Evolutionary conservation across 2,329 filamentous ascomycete species (phyloP), one percentile per base, ranked within the genome.

Genomic region (Penicillium paneum): DNA sequence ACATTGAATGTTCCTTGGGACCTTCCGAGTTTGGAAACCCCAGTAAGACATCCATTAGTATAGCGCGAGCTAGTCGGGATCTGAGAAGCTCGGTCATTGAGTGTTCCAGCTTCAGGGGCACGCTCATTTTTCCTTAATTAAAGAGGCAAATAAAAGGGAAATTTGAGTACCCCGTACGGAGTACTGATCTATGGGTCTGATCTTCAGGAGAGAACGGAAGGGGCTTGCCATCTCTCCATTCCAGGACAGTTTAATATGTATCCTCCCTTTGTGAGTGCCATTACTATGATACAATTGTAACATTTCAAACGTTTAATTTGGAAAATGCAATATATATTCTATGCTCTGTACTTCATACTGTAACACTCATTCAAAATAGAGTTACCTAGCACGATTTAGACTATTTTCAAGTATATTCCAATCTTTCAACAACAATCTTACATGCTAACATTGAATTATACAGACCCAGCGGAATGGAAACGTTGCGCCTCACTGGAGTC

Each of bases 121-220:
- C 26, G 36, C 31, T 38, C 29, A 32, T 49, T 41, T n/a, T 36
- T 50, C 36, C 19, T 36, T 50, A 34, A 49, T 54, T 15, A 17
- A 45, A 12, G 26, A 31, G 35, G 28, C 19, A 13, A 41, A 50
- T 21, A 36, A 38, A 19, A 48, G 19, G 17, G 31, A 26, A 41
- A n/a, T n/a, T 21, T 21, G 12, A 31, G 24, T 39, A 28, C 28
- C 44, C 19, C 24, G 43, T 53, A 35, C n/a, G n/a, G n/a, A n/a
- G n/a, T 24, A 29, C 29, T 21, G n/a, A 35, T 35, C 3, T 40
- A 52, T 45, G 53, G 55, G 50, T 57, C 53, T 48, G 64, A 67
- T 67, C 63, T 66, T 66, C 64, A 66, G 64, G 63, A 65, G 64
- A 65, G n/a, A 35, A 41, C 50, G 50, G 52, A 61, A 59, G 60